phyloP scores from a whole-genome alignment of 208 protist genomes.

The Phytomonas sp. region DNA sequence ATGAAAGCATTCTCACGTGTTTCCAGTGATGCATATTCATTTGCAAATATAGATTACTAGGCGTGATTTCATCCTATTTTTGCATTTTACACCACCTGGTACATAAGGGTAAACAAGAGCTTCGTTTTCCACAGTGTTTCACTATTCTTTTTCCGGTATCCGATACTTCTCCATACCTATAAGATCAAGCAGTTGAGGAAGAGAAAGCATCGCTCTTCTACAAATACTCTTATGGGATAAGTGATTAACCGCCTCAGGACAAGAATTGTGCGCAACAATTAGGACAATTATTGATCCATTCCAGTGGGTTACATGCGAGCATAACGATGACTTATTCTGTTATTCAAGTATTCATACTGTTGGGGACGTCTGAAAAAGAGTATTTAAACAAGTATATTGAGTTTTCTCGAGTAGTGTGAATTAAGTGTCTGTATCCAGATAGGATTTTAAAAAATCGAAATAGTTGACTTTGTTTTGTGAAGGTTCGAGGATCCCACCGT shows the following conservation, averaged over 20 bases:
- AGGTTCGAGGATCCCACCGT: not conserved
- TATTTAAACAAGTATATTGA: not conserved
- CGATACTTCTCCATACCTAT: not conserved
- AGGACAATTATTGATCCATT: not conserved
- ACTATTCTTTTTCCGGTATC: not conserved
- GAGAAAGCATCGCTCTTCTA: not conserved
- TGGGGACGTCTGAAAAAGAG: not conserved
- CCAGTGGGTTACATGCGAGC: not conserved
- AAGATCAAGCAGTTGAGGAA: not conserved
- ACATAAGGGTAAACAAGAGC: not conserved
- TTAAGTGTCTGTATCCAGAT: not conserved
- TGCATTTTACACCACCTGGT: not conserved
- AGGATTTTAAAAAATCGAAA: not conserved
- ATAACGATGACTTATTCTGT: not conserved
- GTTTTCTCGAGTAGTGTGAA: not conserved
- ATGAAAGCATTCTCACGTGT: not conserved
- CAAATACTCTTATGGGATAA: not conserved
- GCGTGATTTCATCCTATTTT: not conserved
- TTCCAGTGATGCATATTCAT: not conserved
- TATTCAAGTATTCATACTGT: not conserved
- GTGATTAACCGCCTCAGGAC: not conserved
- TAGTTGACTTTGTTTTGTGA: not conserved
- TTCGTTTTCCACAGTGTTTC: not conserved
- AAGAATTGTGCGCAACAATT: not conserved
- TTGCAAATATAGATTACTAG: constrained; percentile 1